Conservation (phyloP, 805 yeast genomes). For the Ascoidea asiatica region DNA sequence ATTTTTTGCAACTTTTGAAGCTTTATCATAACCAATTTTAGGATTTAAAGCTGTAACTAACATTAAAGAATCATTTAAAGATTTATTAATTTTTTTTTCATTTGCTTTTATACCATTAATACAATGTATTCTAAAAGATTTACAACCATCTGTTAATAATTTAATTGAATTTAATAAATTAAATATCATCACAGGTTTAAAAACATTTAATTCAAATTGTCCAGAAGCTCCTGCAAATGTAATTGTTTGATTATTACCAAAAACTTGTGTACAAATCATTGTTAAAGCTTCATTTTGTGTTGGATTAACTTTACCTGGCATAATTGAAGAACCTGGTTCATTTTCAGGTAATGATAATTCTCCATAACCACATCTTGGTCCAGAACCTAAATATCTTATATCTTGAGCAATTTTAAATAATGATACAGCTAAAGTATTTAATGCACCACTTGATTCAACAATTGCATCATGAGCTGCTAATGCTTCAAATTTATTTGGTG, state of each 20-base stretch:
- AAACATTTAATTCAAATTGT: constrained; percentile 94
- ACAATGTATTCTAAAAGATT: constrained; percentile 87
- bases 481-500: constrained; percentile 98
- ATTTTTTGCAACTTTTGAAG: constrained; percentile 95
- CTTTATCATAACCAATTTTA: constrained; percentile 94
- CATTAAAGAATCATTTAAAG: constrained; percentile 90
- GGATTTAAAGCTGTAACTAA: constrained; percentile 97
- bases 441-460: constrained; percentile 94
- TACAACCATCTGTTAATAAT: constrained; percentile 75
- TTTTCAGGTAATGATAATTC: constrained; percentile 91
- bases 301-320: constrained; percentile 99
- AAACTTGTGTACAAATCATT: constrained; percentile 95
- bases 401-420: constrained; percentile 95
- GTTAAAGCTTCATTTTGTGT: constrained; percentile 98
- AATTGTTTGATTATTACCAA: constrained; percentile 90
- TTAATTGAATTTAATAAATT: constrained; percentile 81
- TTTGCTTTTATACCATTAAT: constrained; percentile 90
- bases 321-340: constrained; percentile 97
- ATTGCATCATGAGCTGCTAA: constrained; percentile 97
- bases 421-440: constrained; percentile 88
- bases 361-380: constrained; percentile 99
- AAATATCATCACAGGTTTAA: constrained; percentile 90
- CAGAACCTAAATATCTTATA: constrained; percentile 94
- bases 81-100: constrained; percentile 70
- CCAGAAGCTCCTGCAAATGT: constrained; percentile 98